Base-by-base conservation (phyloP, 1,284 basidiomycete genomes). In the Grifola frondosa region DNA sequence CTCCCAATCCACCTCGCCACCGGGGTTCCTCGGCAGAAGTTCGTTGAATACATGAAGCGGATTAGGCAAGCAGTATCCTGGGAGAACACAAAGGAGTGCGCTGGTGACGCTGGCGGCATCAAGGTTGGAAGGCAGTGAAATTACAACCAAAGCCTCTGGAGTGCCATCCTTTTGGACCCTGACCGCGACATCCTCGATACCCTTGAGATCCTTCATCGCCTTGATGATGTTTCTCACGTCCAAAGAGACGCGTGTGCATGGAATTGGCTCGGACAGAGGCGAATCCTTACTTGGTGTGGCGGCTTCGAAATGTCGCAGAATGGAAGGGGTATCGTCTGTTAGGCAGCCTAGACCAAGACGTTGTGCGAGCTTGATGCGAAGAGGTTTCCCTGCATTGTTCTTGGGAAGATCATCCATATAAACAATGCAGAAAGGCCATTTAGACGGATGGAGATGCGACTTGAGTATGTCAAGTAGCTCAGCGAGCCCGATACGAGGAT, bases 141-240 rank as follows among this genome's bases (percentile, higher is more conserved):
- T 28, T n/a, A 43, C 40, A 7, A 73, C 53, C 42, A 70, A 67
- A 3, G 67, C 70, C 42, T 69, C 69, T 7, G 61, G 50, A 10
- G 60, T 48, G 9, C 65, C 67, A 37, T 71, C 67, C 5, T 53
- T 47, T 3, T 58, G 56, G 13, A 53, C 29, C 15, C 67, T 66
- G 20, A 70, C 44, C 12, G 77, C 65, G 46, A 77, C 77, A 34
- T 83, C 81, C 8, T 58, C 44, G 13, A 84, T 70, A 22, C 71
- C 74, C 2, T 62, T 50, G n/a, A 78, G 59, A 2, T 60, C 54
- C 4, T 69, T 60, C 11, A 86, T 56, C 0, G 74, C 74, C 1
- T 63, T 59, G 50, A 78, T 70, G 13, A 84, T 63, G 0, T 44
- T 52, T 11, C 38, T 37, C 2, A 62, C n/a, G 39, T 69, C 59